These are phyloP conservation scores for Ammopiptanthus mongolicus DNA, from an alignment of 306 rosid genomes.

Conservation along the genomic window DNA sequence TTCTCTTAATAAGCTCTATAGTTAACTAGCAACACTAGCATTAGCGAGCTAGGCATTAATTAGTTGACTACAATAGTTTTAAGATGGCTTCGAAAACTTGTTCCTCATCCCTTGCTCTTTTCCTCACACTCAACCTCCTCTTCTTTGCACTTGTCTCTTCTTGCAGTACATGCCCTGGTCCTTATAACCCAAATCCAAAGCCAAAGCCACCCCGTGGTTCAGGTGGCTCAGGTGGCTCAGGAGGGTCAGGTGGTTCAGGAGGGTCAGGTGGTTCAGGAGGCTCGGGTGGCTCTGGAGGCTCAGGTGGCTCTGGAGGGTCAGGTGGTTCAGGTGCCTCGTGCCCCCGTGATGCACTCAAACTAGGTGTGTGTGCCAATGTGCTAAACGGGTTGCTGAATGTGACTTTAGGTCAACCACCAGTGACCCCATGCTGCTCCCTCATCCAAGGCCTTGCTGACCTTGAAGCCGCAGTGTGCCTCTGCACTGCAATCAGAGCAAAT, in stretches of 20 bases:
- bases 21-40: background rate
- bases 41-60: no score
- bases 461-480: slow-evolving; percentile 75
- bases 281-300: background rate
- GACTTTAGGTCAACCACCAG: slow-evolving; percentile 54
- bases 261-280: background rate
- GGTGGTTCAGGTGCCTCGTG: slow-evolving; percentile 20
- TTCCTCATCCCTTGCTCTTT: slow-evolving; percentile 58
- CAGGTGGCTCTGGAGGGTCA: background rate
- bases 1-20: background rate
- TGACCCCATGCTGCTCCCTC: slow-evolving; percentile 59
- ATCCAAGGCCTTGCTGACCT: slow-evolving; percentile 63
- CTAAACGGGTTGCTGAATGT: slow-evolving; percentile 49
- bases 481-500: slow-evolving; percentile 69
- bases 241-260: background rate
- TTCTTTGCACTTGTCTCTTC: slow-evolving; percentile 60
- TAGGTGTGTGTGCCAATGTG: slow-evolving; percentile 59
- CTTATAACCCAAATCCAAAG: slow-evolving; percentile 11
- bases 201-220: background rate
- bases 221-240: background rate
- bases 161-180: slow-evolving; percentile 37
- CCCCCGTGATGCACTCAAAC: slow-evolving; percentile 58
- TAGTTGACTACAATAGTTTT: slow-evolving; percentile 5
- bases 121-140: slow-evolving; percentile 60
- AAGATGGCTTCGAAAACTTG: slow-evolving; percentile 56